Percentiles rank a stretch among this genome's conserved stretches.
Evolutionary conservation across 2,329 filamentous ascomycete genomes (phyloP).

Genomic region (Paecilomyces fulvus): DNA sequence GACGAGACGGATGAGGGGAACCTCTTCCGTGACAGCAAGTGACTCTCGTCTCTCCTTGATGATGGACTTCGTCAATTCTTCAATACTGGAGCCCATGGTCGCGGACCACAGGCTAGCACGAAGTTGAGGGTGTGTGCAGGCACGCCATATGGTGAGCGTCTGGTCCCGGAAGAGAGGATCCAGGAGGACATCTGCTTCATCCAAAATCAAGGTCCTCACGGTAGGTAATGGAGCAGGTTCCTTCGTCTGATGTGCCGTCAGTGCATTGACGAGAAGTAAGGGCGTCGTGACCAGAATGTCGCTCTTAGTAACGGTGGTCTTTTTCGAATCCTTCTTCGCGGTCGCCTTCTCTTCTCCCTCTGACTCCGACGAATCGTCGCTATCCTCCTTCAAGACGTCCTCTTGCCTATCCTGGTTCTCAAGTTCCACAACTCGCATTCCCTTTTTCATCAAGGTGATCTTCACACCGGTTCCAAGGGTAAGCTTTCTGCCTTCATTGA

Average conservation of each 20-base stretch:
- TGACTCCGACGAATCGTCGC: constrained; percentile 30
- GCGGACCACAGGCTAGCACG: constrained; percentile 85
- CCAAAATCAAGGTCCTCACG: constrained; percentile 68
- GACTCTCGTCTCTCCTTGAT: constrained; percentile 47
- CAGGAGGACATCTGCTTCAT: constrained; percentile 91
- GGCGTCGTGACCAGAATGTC: constrained; percentile 78
- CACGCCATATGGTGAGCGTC: constrained; percentile 74
- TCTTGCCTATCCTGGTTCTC: constrained; percentile 30
- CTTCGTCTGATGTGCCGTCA: constrained; percentile 44
- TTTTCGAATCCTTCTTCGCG: constrained; percentile 19
- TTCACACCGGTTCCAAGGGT: constrained; percentile 67
- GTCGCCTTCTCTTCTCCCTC: constrained; percentile 25
- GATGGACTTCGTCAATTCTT: constrained; percentile 64
- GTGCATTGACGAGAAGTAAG: constrained; percentile 65
- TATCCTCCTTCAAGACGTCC: constrained; percentile 31
- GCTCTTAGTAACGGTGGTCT: constrained; percentile 55
- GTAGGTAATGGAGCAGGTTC: constrained; percentile 49
- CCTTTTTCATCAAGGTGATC: constrained; percentile 75
- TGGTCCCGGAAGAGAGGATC: constrained; percentile 86
- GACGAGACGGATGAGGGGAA: constrained; percentile 68
- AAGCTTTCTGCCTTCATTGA: constrained; percentile 74
- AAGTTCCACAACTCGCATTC: constrained; percentile 58
- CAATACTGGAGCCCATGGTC: constrained; percentile 91
- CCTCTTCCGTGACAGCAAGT: constrained; percentile 24
- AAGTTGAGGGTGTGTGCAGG: constrained; percentile 62